Evolutionary conservation across 1,284 basidiomycete genomes (phyloP).

Genomic region (Boletus smithii): DNA sequence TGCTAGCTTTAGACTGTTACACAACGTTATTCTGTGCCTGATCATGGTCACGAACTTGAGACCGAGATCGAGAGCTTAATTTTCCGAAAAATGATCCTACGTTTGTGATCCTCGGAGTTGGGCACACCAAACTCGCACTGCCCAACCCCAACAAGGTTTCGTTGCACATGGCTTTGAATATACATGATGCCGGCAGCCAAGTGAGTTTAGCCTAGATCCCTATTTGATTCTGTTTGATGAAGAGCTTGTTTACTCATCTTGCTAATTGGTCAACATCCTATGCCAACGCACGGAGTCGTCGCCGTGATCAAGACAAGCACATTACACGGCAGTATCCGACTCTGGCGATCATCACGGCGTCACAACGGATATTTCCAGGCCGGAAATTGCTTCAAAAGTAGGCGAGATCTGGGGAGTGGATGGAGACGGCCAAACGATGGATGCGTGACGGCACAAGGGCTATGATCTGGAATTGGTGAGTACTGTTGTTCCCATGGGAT

Average conservation of each 20-base stretch:
- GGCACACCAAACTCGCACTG: neutral
- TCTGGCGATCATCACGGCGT: neutral
- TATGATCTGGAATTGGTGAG: neutral
- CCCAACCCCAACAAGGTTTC: neutral
- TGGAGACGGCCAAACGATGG: neutral
- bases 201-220: too few species aligned
- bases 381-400: neutral
- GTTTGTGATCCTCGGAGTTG: neutral
- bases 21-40: too few species aligned
- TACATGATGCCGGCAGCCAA: too few species aligned
- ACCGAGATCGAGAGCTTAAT: too few species aligned
- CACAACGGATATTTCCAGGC: neutral
- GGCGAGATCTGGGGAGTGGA: neutral
- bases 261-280: too few species aligned
- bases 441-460: neutral
- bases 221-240: too few species aligned
- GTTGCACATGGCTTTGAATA: neutral
- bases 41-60: too few species aligned
- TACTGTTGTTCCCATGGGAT: neutral
- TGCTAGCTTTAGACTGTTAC: too few species aligned
- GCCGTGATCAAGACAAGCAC: too few species aligned
- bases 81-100: too few species aligned
- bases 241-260: too few species aligned
- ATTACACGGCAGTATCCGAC: neutral
- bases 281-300: too few species aligned